phyloP scores from a whole-genome alignment of 768 basidiomycete species.

The Lentinula detonsa region DNA sequence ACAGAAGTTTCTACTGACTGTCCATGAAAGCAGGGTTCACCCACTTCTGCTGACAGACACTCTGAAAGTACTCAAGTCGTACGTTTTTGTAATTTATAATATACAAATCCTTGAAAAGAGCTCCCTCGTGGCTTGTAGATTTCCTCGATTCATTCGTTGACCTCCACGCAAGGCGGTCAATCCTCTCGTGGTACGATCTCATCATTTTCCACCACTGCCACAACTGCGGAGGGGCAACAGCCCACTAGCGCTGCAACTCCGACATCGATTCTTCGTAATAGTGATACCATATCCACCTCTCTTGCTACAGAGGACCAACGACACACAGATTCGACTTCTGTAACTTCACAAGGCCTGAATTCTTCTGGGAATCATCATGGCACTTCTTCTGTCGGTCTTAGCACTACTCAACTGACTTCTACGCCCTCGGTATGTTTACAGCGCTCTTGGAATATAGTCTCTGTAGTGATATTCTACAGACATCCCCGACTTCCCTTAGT shows the following conservation, averaged over 20 bases:
- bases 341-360: not conserved
- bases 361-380: not conserved
- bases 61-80: not conserved
- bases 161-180: no score
- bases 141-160: no score
- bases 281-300: no score
- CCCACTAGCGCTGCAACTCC: no score
- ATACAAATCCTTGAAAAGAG: not conserved
- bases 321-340: not conserved
- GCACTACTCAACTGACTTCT: not conserved
- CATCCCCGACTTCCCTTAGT: not conserved
- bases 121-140: not conserved
- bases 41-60: not conserved
- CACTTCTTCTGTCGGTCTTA: not conserved
- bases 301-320: not conserved
- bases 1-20: not conserved
- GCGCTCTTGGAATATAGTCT: not conserved
- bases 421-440: not conserved
- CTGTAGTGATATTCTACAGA: not conserved
- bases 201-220: no score
- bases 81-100: not conserved
- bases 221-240: no score
- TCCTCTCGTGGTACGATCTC: no score
- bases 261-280: no score
- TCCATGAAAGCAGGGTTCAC: not conserved